phyloP scores from a whole-genome alignment of 1,139 yeast genomes.

The Blastobotrys indianensis region DNA sequence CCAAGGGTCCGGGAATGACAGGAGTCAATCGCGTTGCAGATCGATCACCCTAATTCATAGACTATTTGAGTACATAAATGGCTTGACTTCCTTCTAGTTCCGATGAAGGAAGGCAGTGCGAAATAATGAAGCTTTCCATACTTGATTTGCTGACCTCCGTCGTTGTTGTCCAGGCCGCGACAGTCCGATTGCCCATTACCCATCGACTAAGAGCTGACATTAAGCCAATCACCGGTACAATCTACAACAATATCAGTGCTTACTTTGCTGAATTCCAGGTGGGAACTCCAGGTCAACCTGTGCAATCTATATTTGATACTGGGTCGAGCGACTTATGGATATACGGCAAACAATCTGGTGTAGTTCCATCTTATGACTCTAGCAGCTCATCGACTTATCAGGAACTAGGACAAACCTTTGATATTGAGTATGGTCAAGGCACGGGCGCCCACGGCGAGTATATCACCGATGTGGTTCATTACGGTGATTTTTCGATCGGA shows the following conservation, averaged over 20 bases:
- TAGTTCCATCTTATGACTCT: slow-evolving; percentile 8
- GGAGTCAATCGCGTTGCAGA: too few relatives aligned
- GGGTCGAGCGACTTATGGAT: slow-evolving; percentile 46
- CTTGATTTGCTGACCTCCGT: too few relatives aligned
- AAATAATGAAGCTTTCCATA: too few relatives aligned
- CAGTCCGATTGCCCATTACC: too few relatives aligned
- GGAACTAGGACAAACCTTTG: slow-evolving; percentile 15
- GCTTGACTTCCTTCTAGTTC: neutral
- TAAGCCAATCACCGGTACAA: neutral
- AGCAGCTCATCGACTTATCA: slow-evolving; percentile 12
- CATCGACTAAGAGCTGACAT: too few relatives aligned
- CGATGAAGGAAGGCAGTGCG: too few relatives aligned
- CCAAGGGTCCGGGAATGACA: too few relatives aligned
- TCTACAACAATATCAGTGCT: slow-evolving; percentile 11
- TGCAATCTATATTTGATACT: slow-evolving; percentile 44
- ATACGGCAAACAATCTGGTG: slow-evolving; percentile 21
- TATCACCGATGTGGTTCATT: slow-evolving; percentile 41
- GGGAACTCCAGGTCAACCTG: slow-evolving; percentile 51
- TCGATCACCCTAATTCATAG: neutral
- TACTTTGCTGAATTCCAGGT: slow-evolving; percentile 43
- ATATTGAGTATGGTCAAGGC: slow-evolving; percentile 26
- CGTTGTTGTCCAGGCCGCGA: too few relatives aligned
- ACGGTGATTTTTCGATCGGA: slow-evolving; percentile 28
- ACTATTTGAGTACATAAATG: neutral
- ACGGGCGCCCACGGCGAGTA: slow-evolving; percentile 39